phyloP scores from a whole-genome alignment of 495 filamentous ascomycete genomes.

The Podospora anserina region DNA sequence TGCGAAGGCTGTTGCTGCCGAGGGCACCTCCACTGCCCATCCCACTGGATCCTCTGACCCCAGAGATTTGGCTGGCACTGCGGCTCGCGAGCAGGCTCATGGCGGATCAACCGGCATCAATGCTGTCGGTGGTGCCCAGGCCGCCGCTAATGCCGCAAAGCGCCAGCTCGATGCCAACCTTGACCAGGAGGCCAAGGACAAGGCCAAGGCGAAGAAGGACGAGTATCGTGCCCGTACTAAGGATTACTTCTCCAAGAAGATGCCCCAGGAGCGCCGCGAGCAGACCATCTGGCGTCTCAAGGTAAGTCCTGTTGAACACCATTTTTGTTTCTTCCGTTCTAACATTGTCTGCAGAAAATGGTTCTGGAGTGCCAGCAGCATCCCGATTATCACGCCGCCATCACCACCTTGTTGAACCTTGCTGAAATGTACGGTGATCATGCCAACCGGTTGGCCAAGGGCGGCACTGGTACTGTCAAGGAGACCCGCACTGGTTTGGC shows the following conservation, averaged over 20 bases:
- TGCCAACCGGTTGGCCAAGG: slow-evolving; percentile 57
- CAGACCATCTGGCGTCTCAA: slow-evolving; percentile 90
- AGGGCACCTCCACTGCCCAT: slow-evolving; percentile 30
- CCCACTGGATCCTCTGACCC: slow-evolving; percentile 28
- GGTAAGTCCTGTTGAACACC: slow-evolving; percentile 24
- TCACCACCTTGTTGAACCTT: slow-evolving; percentile 76
- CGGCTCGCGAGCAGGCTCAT: slow-evolving; percentile 33
- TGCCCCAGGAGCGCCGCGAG: slow-evolving; percentile 91
- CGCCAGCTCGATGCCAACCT: slow-evolving; percentile 50
- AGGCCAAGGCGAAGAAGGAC: slow-evolving; percentile 34
- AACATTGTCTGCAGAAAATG: slow-evolving; percentile 64
- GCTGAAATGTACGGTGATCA: slow-evolving; percentile 86
- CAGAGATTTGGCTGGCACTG: slow-evolving; percentile 23
- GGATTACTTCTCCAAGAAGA: slow-evolving; percentile 75
- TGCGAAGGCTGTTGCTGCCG: slow-evolving; percentile 33
- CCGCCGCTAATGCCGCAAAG: slow-evolving; percentile 50
- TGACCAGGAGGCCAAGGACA: slow-evolving; percentile 62
- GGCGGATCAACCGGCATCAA: slow-evolving; percentile 49
- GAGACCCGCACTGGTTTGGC: slow-evolving; percentile 64
- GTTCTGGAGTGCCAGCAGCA: slow-evolving; percentile 92
- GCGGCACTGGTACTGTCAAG: slow-evolving; percentile 64
- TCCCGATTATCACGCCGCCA: slow-evolving; percentile 83
- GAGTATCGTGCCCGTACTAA: slow-evolving; percentile 58
- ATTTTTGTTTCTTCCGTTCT: slow-evolving; percentile 10
- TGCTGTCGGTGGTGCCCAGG: slow-evolving; percentile 47